These are phyloP conservation scores for Panellus pusillus DNA, from an alignment of 768 basidiomycete genomes.

Conservation along the genomic window DNA sequence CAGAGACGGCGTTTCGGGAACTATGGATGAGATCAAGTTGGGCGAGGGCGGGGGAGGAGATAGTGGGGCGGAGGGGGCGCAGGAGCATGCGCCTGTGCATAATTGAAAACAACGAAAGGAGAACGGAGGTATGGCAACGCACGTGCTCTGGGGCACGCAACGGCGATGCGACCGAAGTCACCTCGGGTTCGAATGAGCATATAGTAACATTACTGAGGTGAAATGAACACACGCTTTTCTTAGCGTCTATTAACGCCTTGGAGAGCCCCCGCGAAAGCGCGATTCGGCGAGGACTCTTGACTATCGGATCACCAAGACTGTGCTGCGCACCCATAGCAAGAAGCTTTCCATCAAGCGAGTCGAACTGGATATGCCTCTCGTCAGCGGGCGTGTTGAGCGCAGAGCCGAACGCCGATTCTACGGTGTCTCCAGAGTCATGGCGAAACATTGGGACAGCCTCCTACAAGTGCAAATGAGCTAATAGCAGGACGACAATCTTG, in stretches of 20 bases:
- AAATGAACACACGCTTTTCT: slow-evolving; percentile 1
- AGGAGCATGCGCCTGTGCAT: background rate
- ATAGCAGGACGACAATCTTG: background rate
- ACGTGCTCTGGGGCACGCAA: background rate
- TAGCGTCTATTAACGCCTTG: slow-evolving; percentile 11
- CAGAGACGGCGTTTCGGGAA: background rate
- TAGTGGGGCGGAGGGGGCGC: too few relatives aligned
- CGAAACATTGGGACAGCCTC: slow-evolving; percentile 8
- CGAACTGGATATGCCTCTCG: slow-evolving; percentile 7
- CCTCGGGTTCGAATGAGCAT: background rate
- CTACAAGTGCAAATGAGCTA: background rate
- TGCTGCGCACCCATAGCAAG: slow-evolving; percentile 4
- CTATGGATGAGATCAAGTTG: background rate
- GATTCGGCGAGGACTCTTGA: slow-evolving; percentile 1
- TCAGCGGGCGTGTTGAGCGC: slow-evolving; percentile 18
- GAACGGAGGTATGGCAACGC: background rate
- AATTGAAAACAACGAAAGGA: background rate
- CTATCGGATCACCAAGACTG: background rate
- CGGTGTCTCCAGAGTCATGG: slow-evolving; percentile 15
- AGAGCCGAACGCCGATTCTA: slow-evolving; percentile 13
- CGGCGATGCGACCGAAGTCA: too few relatives aligned
- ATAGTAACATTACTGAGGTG: background rate
- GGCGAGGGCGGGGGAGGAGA: background rate
- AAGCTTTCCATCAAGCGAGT: slow-evolving; percentile 7
- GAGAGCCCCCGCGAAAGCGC: slow-evolving; percentile 16